phyloP scores from a whole-genome alignment of 805 yeast genomes.

The Saccharomycopsis capsularis region DNA sequence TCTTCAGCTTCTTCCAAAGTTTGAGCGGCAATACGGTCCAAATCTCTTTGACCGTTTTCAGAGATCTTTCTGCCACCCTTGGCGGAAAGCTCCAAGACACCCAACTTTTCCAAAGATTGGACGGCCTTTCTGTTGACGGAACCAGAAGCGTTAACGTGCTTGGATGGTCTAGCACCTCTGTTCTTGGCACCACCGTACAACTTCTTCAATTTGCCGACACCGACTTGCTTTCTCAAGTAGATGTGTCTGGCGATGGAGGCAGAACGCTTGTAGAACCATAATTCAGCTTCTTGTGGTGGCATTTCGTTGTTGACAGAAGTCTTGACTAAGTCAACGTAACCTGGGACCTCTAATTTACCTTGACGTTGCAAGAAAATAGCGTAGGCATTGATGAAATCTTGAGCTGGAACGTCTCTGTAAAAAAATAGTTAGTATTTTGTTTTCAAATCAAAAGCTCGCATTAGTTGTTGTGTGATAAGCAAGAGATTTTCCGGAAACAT shows the following conservation, averaged over 20 bases:
- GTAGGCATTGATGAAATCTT: slow-evolving; percentile 98
- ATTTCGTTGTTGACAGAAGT: slow-evolving; percentile 98
- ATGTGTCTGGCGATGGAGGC: slow-evolving; percentile 99
- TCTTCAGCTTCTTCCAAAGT: slow-evolving; percentile 88
- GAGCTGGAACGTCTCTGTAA: slow-evolving; percentile 99
- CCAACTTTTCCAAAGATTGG: slow-evolving; percentile 97
- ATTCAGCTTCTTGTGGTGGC: slow-evolving; percentile 99
- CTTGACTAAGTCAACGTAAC: slow-evolving; percentile 99
- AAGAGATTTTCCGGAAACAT: no score
- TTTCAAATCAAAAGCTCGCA: no score
- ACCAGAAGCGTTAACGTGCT: slow-evolving; percentile 98
- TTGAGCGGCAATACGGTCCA: slow-evolving; percentile 99
- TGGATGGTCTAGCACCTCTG: slow-evolving; percentile 99
- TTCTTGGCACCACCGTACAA: slow-evolving; percentile 98
- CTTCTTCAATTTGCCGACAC: slow-evolving; percentile 99
- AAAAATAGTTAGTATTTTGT: no score
- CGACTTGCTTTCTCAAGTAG: slow-evolving; percentile 98
- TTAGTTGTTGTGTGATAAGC: no score
- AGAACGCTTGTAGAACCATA: slow-evolving; percentile 99
- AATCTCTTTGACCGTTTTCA: slow-evolving; percentile 99
- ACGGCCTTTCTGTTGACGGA: slow-evolving; percentile 97
- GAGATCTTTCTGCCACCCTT: slow-evolving; percentile 99
- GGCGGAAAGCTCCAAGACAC: slow-evolving; percentile 92
- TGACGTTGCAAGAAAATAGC: slow-evolving; percentile 99
- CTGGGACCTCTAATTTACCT: slow-evolving; percentile 99